phyloP scores from a whole-genome alignment of 805 yeast species.

The Teunomyces barrocoloradensis region DNA sequence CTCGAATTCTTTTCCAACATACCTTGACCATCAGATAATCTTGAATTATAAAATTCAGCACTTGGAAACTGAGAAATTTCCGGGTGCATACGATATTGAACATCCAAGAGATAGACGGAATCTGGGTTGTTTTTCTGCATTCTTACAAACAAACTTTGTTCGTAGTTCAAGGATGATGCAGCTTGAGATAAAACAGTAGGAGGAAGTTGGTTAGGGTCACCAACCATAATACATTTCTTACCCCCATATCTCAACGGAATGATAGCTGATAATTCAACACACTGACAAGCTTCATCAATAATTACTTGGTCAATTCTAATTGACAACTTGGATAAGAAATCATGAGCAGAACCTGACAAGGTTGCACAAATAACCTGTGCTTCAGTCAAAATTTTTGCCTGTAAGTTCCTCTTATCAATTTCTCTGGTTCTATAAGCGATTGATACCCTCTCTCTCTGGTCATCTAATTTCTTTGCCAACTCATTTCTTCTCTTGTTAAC shows the following conservation, averaged over 20 bases:
- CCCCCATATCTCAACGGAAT: conserved; percentile 93
- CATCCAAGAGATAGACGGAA: conserved; percentile 73
- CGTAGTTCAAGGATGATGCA: conserved; percentile 78
- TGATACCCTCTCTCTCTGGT: conserved; percentile 69
- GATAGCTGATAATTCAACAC: conserved; percentile 87
- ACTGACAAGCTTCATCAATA: conserved; percentile 96
- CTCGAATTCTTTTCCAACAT: conserved; percentile 59
- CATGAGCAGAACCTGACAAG: conserved; percentile 92
- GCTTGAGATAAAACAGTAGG: conserved; percentile 92
- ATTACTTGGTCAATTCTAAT: conserved; percentile 85
- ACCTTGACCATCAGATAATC: conserved; percentile 73
- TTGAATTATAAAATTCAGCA: conserved; percentile 70
- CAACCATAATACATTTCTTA: conserved; percentile 90
- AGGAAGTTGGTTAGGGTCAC: conserved; percentile 97
- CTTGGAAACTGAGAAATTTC: conserved; percentile 86
- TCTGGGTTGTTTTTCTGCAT: conserved; percentile 69
- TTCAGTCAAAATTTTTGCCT: conserved; percentile 63
- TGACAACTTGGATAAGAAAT: conserved; percentile 69
- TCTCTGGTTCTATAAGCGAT: conserved; percentile 74
- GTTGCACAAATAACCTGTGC: conserved; percentile 92
- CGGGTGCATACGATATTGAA: conserved; percentile 97
- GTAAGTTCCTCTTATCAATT: conserved; percentile 70
- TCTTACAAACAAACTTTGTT: conserved; percentile 89
- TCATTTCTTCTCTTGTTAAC: conserved; percentile 63
- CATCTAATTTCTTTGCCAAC: conserved; percentile 71